phyloP scores from a whole-genome alignment of 352 stramenopile genomes.

The Phytopythium helicoides region DNA sequence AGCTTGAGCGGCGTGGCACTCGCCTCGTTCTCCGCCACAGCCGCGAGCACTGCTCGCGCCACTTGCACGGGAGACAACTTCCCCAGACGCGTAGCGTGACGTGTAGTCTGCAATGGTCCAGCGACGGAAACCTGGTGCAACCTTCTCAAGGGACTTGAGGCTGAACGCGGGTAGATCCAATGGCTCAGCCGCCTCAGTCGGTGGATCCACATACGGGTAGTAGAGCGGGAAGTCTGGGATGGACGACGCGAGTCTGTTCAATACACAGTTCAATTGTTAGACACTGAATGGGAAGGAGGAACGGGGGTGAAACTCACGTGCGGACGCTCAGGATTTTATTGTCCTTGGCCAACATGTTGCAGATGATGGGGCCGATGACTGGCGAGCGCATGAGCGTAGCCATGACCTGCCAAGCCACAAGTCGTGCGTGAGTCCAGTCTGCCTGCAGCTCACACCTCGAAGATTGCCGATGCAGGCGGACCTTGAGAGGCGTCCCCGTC shows the following conservation, averaged over 20 bases:
- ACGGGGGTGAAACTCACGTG: constrained; percentile 18
- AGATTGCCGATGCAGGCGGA: neutral
- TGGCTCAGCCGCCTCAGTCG: constrained; percentile 12
- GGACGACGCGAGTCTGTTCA: constrained; percentile 43
- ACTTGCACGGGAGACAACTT: constrained; percentile 64
- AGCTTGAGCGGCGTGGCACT: constrained; percentile 52
- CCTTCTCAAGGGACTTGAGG: constrained; percentile 10
- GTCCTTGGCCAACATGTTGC: constrained; percentile 42
- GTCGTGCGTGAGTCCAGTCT: too few species aligned
- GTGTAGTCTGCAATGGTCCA: constrained; percentile 74
- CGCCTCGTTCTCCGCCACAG: constrained; percentile 49
- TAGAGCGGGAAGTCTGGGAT: constrained; percentile 76
- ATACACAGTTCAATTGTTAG: neutral
- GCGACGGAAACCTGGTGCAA: constrained; percentile 39
- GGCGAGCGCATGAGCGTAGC: constrained; percentile 43
- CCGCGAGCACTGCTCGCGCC: constrained; percentile 56
- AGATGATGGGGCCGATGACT: constrained; percentile 46
- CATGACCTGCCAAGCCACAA: constrained; percentile 19
- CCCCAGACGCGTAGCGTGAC: constrained; percentile 38
- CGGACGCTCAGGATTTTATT: constrained; percentile 67
- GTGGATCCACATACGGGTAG: constrained; percentile 68
- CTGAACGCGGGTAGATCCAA: constrained; percentile 23
- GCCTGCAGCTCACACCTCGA: neutral
- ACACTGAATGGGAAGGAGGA: neutral
- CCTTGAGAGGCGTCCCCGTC: constrained; percentile 43